These are phyloP conservation scores for Rhodofomes roseus DNA, from an alignment of 1,284 basidiomycete species.

Conservation along the genomic window DNA sequence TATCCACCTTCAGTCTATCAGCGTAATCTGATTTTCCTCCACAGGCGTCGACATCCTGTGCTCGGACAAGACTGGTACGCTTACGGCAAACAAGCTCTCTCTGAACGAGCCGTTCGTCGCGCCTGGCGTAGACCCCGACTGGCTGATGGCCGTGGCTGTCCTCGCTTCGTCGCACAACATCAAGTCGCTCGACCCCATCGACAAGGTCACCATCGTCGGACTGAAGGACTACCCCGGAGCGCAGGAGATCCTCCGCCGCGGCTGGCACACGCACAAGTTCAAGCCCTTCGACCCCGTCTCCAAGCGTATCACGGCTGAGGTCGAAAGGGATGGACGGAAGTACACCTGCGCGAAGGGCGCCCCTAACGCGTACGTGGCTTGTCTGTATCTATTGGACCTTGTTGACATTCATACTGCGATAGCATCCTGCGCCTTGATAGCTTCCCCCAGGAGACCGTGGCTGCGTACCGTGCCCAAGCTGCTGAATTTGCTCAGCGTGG, in stretches of 20 bases:
- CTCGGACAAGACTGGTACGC: slow-evolving; percentile 53
- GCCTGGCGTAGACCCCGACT: slow-evolving; percentile 7
- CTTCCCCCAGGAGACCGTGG: slow-evolving; percentile 7
- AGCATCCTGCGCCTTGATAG: slow-evolving; percentile 4
- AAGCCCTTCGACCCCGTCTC: slow-evolving; percentile 9
- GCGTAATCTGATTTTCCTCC: background rate
- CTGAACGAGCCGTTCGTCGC: slow-evolving; percentile 9
- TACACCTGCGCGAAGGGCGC: slow-evolving; percentile 10
- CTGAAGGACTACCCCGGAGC: slow-evolving; percentile 9
- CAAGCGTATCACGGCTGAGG: slow-evolving; percentile 10
- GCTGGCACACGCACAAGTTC: slow-evolving; percentile 10
- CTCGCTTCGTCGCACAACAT: slow-evolving; percentile 11
- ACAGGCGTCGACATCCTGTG: slow-evolving; percentile 49
- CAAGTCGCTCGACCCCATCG: slow-evolving; percentile 10
- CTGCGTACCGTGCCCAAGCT: slow-evolving; percentile 5
- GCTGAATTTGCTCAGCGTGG: slow-evolving; percentile 10
- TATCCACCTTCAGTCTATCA: background rate
- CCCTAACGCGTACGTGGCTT: slow-evolving; percentile 3
- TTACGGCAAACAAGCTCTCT: slow-evolving; percentile 52
- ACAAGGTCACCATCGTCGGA: slow-evolving; percentile 9
- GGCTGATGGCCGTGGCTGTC: slow-evolving; percentile 8
- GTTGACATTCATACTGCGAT: background rate
- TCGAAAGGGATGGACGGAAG: slow-evolving; percentile 6
- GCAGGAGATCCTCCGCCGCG: slow-evolving; percentile 7
- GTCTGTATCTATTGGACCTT: no score